Conservation (phyloP, 805 yeast genomes). For the Metschnikowia rubicola region DNA sequence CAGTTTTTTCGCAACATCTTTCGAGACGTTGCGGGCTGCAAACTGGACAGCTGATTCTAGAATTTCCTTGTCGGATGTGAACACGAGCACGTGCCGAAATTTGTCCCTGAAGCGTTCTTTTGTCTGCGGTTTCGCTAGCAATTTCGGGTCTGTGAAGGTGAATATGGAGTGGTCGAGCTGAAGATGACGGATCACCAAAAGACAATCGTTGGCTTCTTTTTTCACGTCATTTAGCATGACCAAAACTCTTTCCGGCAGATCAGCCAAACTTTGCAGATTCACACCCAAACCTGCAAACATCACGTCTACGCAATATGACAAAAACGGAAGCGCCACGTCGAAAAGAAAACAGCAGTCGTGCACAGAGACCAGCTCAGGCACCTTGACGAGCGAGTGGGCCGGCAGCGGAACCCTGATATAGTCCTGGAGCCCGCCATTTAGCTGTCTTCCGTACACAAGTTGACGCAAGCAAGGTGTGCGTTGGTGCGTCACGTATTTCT, state of each 20-base stretch:
- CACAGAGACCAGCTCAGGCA: constrained; percentile 30
- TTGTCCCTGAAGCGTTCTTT: constrained; percentile 2
- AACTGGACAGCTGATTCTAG: constrained; percentile 3
- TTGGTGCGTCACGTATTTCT: constrained; percentile 13
- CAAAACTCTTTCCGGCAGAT: constrained; percentile 18
- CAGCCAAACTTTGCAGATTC: background rate
- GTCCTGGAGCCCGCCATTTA: constrained; percentile 42
- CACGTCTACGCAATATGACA: constrained; percentile 23
- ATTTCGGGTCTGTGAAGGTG: constrained; percentile 14
- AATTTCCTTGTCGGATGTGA: constrained; percentile 8
- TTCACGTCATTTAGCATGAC: constrained; percentile 27
- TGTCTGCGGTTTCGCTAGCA: background rate
- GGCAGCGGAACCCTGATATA: constrained; percentile 28
- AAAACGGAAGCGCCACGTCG: constrained; percentile 37
- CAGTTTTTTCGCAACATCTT: background rate
- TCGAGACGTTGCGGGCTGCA: background rate
- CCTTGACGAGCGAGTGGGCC: constrained; percentile 21
- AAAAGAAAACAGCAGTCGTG: constrained; percentile 36
- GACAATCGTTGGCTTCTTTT: constrained; percentile 36
- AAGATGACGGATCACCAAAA: constrained; percentile 31
- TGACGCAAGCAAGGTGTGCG: constrained; percentile 22
- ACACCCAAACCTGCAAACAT: constrained; percentile 2
- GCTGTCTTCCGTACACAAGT: constrained; percentile 29
- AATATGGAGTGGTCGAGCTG: constrained; percentile 12
- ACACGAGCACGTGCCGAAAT: constrained; percentile 15